Percentiles rank a stretch among this genome's conserved stretches.
Evolutionary conservation across 192 early-diverging fungal genomes (phyloP).

Genomic region (Coemansia sp.): DNA sequence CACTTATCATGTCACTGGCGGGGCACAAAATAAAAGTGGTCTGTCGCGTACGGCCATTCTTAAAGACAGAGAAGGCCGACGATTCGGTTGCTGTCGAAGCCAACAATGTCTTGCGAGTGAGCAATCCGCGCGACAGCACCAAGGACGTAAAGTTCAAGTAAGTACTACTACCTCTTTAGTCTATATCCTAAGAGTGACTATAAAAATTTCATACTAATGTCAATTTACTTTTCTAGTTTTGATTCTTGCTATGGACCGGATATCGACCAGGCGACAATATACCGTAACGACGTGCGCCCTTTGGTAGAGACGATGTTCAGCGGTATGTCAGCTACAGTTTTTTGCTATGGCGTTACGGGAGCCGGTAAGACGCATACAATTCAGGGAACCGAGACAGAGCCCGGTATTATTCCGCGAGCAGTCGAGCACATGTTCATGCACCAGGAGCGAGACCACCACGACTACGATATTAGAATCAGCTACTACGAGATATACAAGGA

Average conservation of each 20-base stretch:
- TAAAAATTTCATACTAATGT: too few species aligned
- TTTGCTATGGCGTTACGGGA: conserved; percentile 71
- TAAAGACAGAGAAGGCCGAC: conserved; percentile 59
- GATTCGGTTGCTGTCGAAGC: conserved; percentile 45
- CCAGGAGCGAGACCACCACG: conserved; percentile 40
- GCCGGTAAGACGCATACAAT: conserved; percentile 72
- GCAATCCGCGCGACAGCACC: conserved; percentile 58
- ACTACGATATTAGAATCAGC: conserved; percentile 57
- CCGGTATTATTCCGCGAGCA: conserved; percentile 66
- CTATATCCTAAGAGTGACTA: too few species aligned
- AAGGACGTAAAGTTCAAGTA: conserved; percentile 56
- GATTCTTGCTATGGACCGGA: conserved; percentile 58
- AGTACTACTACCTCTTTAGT: background rate
- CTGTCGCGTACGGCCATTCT: conserved; percentile 65
- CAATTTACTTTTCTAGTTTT: conserved; percentile 33
- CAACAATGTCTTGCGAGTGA: conserved; percentile 54
- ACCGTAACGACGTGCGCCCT: conserved; percentile 60
- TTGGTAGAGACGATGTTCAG: conserved; percentile 60
- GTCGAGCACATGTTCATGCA: conserved; percentile 60
- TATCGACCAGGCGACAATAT: conserved; percentile 54
- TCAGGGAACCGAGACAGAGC: conserved; percentile 57
- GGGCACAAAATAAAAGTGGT: conserved; percentile 62
- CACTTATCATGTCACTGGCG: conserved; percentile 16
- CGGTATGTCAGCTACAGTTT: conserved; percentile 67
- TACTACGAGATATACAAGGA: conserved; percentile 77